Conservation (phyloP, 2,329 filamentous ascomycete genomes). For the Aspergillus sp. region DNA sequence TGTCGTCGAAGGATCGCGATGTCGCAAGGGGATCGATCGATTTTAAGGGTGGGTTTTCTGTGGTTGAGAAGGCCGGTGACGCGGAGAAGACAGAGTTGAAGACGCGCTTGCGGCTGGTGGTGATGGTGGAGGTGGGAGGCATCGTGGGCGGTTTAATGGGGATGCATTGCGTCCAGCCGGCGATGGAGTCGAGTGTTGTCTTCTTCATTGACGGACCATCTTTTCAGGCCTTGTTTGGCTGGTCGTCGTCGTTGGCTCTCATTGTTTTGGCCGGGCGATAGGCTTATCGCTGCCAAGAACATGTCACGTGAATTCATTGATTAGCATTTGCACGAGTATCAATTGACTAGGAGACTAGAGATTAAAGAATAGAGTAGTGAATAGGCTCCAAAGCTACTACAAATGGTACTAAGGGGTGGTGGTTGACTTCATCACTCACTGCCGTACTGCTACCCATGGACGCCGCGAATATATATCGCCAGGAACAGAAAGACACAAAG, state of each 20-base stretch:
- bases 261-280: background rate
- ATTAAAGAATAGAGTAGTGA: too few relatives aligned
- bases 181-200: background rate
- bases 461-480: too few relatives aligned
- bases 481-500: too few relatives aligned
- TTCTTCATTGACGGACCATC: constrained; percentile 3
- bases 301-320: background rate
- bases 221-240: background rate
- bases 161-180: constrained; percentile 10
- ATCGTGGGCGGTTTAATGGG: constrained; percentile 13
- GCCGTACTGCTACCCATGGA: too few relatives aligned
- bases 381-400: too few relatives aligned
- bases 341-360: too few relatives aligned
- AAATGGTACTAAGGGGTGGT: too few relatives aligned
- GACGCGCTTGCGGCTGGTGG: constrained; percentile 31
- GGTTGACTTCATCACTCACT: too few relatives aligned
- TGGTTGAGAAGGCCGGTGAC: constrained; percentile 23
- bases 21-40: constrained; percentile 1
- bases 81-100: constrained; percentile 40
- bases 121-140: constrained; percentile 19
- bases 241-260: background rate
- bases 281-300: background rate
- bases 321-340: too few relatives aligned
- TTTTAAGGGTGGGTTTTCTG: constrained; percentile 17
- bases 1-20: background rate